These are phyloP conservation scores for Colletotrichum tabaci DNA, from an alignment of 2,329 filamentous ascomycete species.

Conservation along the genomic window DNA sequence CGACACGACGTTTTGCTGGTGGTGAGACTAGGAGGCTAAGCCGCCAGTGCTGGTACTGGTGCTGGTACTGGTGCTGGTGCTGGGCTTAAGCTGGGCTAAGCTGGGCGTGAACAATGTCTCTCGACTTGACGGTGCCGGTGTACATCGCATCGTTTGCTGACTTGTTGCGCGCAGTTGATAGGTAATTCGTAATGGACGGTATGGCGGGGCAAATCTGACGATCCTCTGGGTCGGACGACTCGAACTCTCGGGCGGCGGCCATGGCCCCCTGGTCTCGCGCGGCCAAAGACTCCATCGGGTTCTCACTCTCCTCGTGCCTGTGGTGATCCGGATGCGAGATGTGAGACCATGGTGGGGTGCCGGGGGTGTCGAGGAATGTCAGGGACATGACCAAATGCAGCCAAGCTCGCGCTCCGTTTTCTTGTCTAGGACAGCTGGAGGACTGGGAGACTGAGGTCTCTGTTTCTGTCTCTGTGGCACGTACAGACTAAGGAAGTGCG, in stretches of 20 bases:
- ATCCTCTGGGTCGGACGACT: conserved; percentile 29
- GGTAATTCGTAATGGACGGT: too few species aligned
- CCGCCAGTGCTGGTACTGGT: background rate
- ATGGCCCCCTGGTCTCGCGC: background rate
- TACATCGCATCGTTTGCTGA: background rate
- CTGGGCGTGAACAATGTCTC: background rate
- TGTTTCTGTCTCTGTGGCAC: background rate
- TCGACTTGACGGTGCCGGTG: too few species aligned
- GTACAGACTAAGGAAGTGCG: background rate
- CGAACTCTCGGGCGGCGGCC: background rate
- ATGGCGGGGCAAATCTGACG: conserved; percentile 37
- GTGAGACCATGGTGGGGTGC: conserved; percentile 9
- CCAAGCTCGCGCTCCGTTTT: conserved; percentile 25
- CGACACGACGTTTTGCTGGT: conserved; percentile 29
- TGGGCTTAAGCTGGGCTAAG: background rate
- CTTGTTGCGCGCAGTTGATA: background rate
- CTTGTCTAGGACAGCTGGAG: background rate
- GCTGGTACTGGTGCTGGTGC: background rate
- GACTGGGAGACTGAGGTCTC: background rate
- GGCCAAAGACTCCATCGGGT: background rate
- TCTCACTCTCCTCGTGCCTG: background rate
- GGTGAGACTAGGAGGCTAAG: conserved; percentile 46
- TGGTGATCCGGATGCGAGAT: conserved; percentile 34
- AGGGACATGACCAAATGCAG: conserved; percentile 8
- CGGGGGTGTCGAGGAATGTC: conserved; percentile 29